Evolutionary conservation across 768 basidiomycete genomes (phyloP).

Genomic region (Pholiota microspora): DNA sequence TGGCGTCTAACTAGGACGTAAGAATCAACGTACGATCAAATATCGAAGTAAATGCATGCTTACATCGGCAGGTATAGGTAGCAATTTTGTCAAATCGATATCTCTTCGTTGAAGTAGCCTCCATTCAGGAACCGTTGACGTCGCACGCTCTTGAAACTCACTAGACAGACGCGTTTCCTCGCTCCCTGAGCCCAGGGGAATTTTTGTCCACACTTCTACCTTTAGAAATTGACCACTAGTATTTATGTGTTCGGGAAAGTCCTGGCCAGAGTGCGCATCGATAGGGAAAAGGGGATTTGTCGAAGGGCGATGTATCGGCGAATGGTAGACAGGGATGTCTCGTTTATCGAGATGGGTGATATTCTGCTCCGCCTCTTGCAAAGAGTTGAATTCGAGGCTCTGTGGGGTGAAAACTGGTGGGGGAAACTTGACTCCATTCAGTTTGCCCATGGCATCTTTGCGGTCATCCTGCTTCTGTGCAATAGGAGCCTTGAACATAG

Average conservation of each 20-base stretch:
- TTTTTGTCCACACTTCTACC: slow-evolving; percentile 59
- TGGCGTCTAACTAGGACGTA: slow-evolving; percentile 24
- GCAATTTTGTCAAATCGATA: slow-evolving; percentile 54
- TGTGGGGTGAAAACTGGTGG: background rate
- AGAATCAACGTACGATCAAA: slow-evolving; percentile 11
- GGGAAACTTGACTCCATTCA: background rate
- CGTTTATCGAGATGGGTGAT: slow-evolving; percentile 10
- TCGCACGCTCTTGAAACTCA: background rate
- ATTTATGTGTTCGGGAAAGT: slow-evolving; percentile 56
- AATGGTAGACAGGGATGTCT: slow-evolving; percentile 61
- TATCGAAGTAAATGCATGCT: slow-evolving; percentile 21
- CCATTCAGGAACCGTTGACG: slow-evolving; percentile 43
- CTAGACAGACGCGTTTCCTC: background rate
- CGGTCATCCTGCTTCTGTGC: slow-evolving; percentile 1
- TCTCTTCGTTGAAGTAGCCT: slow-evolving; percentile 67
- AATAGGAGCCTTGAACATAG: slow-evolving; percentile 6
- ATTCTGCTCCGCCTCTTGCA: background rate
- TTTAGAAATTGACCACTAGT: slow-evolving; percentile 49
- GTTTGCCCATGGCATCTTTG: background rate
- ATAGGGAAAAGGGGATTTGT: slow-evolving; percentile 77
- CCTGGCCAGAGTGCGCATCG: slow-evolving; percentile 46
- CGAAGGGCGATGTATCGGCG: slow-evolving; percentile 76
- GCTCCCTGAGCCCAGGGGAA: slow-evolving; percentile 2
- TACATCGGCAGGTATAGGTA: slow-evolving; percentile 63
- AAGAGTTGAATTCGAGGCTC: background rate